Conservation (phyloP, 768 basidiomycete genomes). For the Boletus edulis region DNA sequence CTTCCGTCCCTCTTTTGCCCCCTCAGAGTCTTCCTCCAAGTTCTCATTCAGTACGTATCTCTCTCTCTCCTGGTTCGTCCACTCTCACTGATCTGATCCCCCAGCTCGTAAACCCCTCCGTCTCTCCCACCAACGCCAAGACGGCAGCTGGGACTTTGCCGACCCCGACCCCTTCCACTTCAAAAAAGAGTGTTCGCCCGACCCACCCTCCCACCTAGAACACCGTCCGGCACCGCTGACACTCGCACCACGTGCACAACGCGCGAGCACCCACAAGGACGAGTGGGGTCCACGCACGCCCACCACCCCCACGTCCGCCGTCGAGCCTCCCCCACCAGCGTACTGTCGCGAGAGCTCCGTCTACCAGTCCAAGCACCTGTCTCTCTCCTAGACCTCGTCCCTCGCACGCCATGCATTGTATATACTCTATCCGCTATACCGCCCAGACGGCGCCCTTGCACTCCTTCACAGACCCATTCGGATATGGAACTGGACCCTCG, state of each 20-base stretch:
- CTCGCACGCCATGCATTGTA: neutral
- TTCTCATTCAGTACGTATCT: slow-evolving; percentile 25
- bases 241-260: slow-evolving; percentile 4
- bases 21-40: slow-evolving; percentile 27
- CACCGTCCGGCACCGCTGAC: slow-evolving; percentile 16
- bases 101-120: slow-evolving; percentile 27
- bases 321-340: slow-evolving; percentile 29
- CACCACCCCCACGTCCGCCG: slow-evolving; percentile 6
- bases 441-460: neutral
- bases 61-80: too few relatives aligned
- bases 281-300: slow-evolving; percentile 17
- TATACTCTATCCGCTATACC: neutral
- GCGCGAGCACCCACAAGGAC: slow-evolving; percentile 22
- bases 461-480: neutral
- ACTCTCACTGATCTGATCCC: neutral
- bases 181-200: neutral
- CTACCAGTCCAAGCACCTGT: neutral
- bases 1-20: slow-evolving; percentile 21
- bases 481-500: neutral
- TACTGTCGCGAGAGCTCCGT: slow-evolving; percentile 16
- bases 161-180: slow-evolving; percentile 23
- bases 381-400: neutral
- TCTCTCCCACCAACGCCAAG: slow-evolving; percentile 15
- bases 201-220: neutral
- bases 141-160: slow-evolving; percentile 31